Conservation (phyloP, 176 grass and related monocot species). For the Alopecurus myosuroides region DNA sequence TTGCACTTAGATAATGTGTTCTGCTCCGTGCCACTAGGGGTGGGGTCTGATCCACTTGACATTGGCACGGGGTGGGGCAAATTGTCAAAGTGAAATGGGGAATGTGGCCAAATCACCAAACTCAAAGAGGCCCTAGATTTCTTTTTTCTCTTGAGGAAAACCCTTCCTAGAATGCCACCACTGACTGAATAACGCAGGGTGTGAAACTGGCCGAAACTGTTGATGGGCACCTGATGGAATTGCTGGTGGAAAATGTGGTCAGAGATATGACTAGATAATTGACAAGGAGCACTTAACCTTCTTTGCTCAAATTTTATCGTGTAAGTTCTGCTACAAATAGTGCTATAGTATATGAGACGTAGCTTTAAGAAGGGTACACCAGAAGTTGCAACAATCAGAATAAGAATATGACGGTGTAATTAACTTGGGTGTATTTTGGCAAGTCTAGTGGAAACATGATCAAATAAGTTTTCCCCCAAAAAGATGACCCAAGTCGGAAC, state of each 20-base stretch:
- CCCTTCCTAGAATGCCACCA: background rate
- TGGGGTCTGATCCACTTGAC: too few relatives aligned
- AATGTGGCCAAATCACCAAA: too few relatives aligned
- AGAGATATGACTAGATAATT: background rate
- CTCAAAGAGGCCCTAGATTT: background rate
- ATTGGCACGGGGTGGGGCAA: too few relatives aligned
- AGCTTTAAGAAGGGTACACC: background rate
- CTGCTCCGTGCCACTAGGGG: too few relatives aligned
- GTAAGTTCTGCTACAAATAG: background rate
- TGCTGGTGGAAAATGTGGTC: too few relatives aligned
- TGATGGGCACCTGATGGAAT: background rate
- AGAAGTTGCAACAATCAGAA: background rate
- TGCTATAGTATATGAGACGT: background rate
- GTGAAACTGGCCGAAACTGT: background rate
- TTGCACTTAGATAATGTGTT: too few relatives aligned
- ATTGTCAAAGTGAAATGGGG: too few relatives aligned
- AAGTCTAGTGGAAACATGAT: background rate
- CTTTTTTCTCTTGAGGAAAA: background rate
- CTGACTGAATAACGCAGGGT: background rate
- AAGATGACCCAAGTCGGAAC: background rate
- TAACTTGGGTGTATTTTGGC: background rate
- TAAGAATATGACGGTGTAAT: background rate
- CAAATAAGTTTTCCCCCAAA: background rate
- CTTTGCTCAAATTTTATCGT: background rate
- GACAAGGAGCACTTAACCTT: background rate